Conservation (phyloP, 2,329 filamentous ascomycete species). For the Colletotrichum lupini region DNA sequence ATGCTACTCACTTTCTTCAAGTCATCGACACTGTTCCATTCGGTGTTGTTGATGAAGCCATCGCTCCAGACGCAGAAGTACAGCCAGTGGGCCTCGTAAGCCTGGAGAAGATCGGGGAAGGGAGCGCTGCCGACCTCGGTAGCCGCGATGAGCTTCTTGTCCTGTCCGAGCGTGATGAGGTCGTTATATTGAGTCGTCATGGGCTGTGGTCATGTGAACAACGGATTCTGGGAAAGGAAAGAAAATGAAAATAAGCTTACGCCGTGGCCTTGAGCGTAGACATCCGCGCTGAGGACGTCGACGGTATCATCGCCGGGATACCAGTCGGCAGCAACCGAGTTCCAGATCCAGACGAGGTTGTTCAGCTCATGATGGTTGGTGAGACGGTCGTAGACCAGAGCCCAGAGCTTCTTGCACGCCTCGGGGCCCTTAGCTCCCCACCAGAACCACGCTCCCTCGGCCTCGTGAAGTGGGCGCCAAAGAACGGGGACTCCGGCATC, state of each 20-base stretch:
- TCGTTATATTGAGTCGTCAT: constrained; percentile 56
- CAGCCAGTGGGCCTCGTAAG: constrained; percentile 59
- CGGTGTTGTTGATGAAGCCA: constrained; percentile 53
- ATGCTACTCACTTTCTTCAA: constrained; percentile 46
- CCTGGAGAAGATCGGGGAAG: constrained; percentile 51
- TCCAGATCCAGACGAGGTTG: constrained; percentile 64
- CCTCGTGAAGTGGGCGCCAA: constrained; percentile 61
- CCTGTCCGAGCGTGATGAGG: constrained; percentile 52
- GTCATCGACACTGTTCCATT: constrained; percentile 53
- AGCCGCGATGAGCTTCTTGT: constrained; percentile 60
- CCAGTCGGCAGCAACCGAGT: constrained; percentile 56
- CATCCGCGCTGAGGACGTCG: constrained; percentile 58
- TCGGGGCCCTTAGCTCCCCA: constrained; percentile 61
- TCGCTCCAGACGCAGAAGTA: constrained; percentile 60
- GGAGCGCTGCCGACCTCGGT: constrained; percentile 59
- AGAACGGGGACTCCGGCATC: constrained; percentile 57
- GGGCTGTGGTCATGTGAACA: constrained; percentile 41
- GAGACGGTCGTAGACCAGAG: constrained; percentile 55
- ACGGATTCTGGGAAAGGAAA: too few relatives aligned
- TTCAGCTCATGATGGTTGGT: constrained; percentile 56
- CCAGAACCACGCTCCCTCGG: constrained; percentile 64
- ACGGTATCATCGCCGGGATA: constrained; percentile 59
- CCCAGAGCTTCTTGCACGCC: constrained; percentile 55
- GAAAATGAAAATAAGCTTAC: constrained; percentile 40
- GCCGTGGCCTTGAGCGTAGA: constrained; percentile 56